These are phyloP conservation scores for Saraca asoca DNA, from an alignment of 331 rosid genomes.

Conservation along the genomic window DNA sequence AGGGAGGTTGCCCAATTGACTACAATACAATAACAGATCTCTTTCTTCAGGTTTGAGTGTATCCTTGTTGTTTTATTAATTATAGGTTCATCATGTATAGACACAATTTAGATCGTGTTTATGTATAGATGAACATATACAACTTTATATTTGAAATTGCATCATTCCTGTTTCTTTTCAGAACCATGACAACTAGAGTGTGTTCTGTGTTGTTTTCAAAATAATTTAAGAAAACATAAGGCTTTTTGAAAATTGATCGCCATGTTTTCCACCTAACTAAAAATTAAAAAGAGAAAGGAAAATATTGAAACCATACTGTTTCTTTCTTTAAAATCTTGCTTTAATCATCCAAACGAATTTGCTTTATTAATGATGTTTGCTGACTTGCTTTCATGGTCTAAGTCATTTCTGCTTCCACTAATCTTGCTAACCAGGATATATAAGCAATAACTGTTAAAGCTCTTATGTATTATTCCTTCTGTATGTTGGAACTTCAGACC, in stretches of 20 bases:
- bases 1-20: constrained; percentile 95
- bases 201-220: neutral
- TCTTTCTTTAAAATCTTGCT: neutral
- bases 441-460: constrained; percentile 1
- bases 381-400: neutral
- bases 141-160: neutral
- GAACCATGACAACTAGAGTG: neutral
- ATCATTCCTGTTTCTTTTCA: constrained; percentile 1
- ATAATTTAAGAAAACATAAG: neutral
- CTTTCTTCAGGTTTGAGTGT: constrained; percentile 80
- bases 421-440: constrained; percentile 1
- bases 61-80: constrained; percentile 16
- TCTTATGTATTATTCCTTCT: neutral
- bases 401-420: neutral
- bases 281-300: constrained; percentile 15
- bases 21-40: constrained; percentile 94
- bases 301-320: constrained; percentile 8
- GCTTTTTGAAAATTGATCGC: neutral
- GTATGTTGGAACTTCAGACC: constrained; percentile 3
- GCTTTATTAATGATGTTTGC: constrained; percentile 12
- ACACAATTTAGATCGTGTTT: constrained; percentile 12
- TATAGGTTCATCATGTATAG: constrained; percentile 2
- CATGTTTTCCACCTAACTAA: neutral
- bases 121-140: neutral
- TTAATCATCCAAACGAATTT: neutral